These are phyloP conservation scores for Exophiala phaeomuriformis DNA, from an alignment of 2,329 filamentous ascomycete genomes.

Conservation along the genomic window DNA sequence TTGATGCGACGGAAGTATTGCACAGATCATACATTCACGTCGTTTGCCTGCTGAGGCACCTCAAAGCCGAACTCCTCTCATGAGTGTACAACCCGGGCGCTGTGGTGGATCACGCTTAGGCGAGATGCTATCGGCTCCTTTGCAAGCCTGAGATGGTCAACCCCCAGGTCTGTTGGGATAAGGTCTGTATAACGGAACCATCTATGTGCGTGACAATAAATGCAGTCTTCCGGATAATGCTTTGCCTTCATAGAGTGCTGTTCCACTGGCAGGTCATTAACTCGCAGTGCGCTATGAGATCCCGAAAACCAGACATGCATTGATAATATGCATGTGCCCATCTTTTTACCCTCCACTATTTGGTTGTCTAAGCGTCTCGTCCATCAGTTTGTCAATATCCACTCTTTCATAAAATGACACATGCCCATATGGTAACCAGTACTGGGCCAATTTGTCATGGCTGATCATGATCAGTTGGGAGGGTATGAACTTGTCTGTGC, in stretches of 20 bases:
- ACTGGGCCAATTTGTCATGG: constrained; percentile 68
- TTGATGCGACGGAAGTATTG: not conserved
- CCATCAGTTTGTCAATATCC: constrained; percentile 36
- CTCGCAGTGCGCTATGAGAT: too few species aligned
- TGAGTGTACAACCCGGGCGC: not conserved
- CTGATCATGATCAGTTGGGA: constrained; percentile 73
- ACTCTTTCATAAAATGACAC: constrained; percentile 41
- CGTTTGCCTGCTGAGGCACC: not conserved
- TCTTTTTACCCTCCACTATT: not conserved
- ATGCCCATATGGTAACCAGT: constrained; percentile 59
- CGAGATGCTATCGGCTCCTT: too few species aligned
- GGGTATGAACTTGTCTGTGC: constrained; percentile 62
- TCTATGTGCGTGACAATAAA: too few species aligned
- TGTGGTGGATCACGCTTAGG: too few species aligned
- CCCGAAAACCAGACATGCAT: not conserved
- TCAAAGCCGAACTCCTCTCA: not conserved
- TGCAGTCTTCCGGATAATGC: too few species aligned
- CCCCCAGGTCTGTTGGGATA: too few species aligned
- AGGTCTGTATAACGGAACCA: too few species aligned
- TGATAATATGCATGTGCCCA: not conserved
- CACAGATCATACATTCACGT: not conserved
- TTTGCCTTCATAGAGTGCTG: too few species aligned
- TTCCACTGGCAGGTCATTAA: too few species aligned
- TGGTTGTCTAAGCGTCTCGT: constrained; percentile 15
- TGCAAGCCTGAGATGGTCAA: too few species aligned